A percentile compares a stretch with the other conserved stretches of the same genome.
Conservation (phyloP, 1,284 basidiomycete genomes). For the Sphagnurus paluster region DNA sequence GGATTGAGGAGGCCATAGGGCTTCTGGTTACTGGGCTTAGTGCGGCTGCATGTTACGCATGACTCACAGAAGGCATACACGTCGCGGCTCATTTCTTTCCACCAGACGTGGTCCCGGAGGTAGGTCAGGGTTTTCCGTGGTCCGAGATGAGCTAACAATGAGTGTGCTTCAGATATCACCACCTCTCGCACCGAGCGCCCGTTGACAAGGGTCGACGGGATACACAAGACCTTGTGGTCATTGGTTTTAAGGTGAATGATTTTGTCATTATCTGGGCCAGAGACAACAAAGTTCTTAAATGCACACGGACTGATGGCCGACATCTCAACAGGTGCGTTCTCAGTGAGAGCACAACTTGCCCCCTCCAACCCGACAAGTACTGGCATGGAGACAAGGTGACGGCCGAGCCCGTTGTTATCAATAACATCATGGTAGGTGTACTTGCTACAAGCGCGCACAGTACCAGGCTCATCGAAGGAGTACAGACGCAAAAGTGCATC, state of each 20-base stretch:
- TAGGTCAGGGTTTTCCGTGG: constrained; percentile 30
- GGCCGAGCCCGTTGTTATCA: constrained; percentile 6
- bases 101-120: constrained; percentile 34
- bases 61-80: constrained; percentile 23
- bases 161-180: constrained; percentile 33
- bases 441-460: constrained; percentile 20
- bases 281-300: no score
- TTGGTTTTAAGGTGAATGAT: no score
- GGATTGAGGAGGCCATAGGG: constrained; percentile 34
- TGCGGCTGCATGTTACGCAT: constrained; percentile 29
- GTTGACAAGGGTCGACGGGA: constrained; percentile 28
- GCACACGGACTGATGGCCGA: no score
- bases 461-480: constrained; percentile 24
- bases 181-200: constrained; percentile 27
- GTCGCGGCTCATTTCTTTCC: constrained; percentile 31
- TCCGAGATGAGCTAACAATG: constrained; percentile 34
- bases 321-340: no score
- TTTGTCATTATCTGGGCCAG: no score
- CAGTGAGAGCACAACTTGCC: no score
- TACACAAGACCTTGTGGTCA: constrained; percentile 27
- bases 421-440: constrained; percentile 24
- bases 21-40: constrained; percentile 31
- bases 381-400: constrained; percentile 14
- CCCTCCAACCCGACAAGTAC: constrained; percentile 19
- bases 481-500: constrained; percentile 32